A percentile compares a stretch with the other conserved stretches of the same genome.
Evolutionary conservation across 129 eudicot species (phyloP).

Genomic region (Logfia minima): DNA sequence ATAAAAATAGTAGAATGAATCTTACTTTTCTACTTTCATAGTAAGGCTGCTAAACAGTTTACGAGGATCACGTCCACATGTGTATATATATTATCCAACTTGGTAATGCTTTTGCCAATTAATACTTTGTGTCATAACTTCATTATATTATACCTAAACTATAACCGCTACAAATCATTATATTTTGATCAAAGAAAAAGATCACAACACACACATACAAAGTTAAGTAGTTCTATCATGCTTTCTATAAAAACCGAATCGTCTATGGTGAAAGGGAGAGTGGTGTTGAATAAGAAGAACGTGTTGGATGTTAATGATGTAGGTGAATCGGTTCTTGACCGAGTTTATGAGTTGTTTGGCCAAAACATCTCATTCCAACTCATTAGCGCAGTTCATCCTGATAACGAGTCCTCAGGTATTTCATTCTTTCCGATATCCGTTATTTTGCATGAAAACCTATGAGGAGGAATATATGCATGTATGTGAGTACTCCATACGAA

Average conservation of each 20-base stretch:
- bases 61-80: neutral
- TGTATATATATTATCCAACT: neutral
- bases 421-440: neutral
- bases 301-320: constrained; percentile 44
- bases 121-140: neutral
- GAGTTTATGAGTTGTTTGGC: constrained; percentile 42
- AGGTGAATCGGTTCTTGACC: constrained; percentile 43
- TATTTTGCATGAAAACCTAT: neutral
- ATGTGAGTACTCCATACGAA: too few relatives aligned
- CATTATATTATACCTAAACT: neutral
- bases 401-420: constrained; percentile 22
- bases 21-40: neutral
- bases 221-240: neutral
- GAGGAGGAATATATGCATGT: too few relatives aligned
- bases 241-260: neutral
- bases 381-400: constrained; percentile 40
- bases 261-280: constrained; percentile 40
- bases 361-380: constrained; percentile 44
- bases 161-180: neutral
- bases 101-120: neutral
- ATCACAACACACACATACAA: neutral
- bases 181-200: neutral
- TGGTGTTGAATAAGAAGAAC: constrained; percentile 57
- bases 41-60: neutral
- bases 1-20: neutral